Conservation (phyloP, 768 basidiomycete species). For the Termitomyces sp. region DNA sequence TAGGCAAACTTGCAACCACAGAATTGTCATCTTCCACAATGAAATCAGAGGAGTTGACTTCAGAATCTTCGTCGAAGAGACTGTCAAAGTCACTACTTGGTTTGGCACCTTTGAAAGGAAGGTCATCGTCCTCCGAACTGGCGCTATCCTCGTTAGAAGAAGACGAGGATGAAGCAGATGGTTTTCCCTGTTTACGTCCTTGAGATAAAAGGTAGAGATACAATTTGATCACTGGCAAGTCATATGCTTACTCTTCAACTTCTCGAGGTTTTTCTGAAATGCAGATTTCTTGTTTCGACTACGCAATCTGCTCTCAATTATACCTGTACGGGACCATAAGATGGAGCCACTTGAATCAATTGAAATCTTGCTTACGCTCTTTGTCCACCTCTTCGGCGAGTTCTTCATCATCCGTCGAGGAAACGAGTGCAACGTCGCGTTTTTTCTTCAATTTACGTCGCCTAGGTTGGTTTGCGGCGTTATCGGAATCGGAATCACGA, state of each 20-base stretch:
- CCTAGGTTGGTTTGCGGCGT: conserved; percentile 26
- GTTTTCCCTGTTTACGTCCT: conserved; percentile 42
- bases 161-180: conserved; percentile 23
- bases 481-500: conserved; percentile 18
- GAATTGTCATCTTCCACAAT: conserved; percentile 65
- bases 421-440: conserved; percentile 28
- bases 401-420: conserved; percentile 33
- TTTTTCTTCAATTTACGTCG: conserved; percentile 33
- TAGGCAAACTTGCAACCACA: conserved; percentile 47
- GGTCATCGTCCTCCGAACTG: conserved; percentile 17
- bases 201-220: conserved; percentile 1
- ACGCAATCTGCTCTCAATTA: conserved; percentile 61
- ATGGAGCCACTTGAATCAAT: neutral
- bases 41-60: conserved; percentile 32
- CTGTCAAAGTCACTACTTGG: conserved; percentile 30
- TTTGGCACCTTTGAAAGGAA: conserved; percentile 42
- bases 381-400: conserved; percentile 45
- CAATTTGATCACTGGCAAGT: neutral
- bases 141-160: conserved; percentile 17
- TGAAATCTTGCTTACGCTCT: conserved; percentile 33
- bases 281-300: conserved; percentile 49
- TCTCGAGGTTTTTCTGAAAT: conserved; percentile 63
- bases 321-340: conserved; percentile 32
- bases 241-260: conserved; percentile 48
- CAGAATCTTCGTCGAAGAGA: conserved; percentile 32